A percentile compares a stretch with the other conserved stretches of the same genome.
These are phyloP conservation scores for Grosmannia clavigera DNA, from an alignment of 2,329 filamentous ascomycete genomes.

Conservation along the genomic window DNA sequence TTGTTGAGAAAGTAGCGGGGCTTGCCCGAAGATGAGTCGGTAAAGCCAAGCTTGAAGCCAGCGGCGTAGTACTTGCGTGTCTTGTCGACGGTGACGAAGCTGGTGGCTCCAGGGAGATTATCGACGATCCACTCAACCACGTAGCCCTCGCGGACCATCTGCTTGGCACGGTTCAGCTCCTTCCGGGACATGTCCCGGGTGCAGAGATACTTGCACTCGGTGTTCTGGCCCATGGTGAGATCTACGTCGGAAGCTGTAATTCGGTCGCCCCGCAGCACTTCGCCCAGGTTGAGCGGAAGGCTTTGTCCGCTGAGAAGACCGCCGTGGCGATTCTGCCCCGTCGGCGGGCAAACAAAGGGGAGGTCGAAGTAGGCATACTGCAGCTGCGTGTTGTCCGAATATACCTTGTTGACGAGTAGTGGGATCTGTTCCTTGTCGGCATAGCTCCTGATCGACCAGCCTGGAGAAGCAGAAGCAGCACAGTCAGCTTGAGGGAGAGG, in stretches of 20 bases:
- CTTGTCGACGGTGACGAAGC: slow-evolving; percentile 78
- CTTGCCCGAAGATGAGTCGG: slow-evolving; percentile 48
- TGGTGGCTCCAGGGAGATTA: slow-evolving; percentile 79
- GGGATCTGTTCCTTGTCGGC: slow-evolving; percentile 64
- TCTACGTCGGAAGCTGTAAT: slow-evolving; percentile 79
- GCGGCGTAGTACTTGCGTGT: slow-evolving; percentile 77
- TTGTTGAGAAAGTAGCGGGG: slow-evolving; percentile 71
- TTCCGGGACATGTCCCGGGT: slow-evolving; percentile 50
- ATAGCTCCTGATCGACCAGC: slow-evolving; percentile 76
- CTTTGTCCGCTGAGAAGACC: slow-evolving; percentile 64
- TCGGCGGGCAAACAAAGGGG: slow-evolving; percentile 74
- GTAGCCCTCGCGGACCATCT: slow-evolving; percentile 67
- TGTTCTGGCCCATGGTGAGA: slow-evolving; percentile 63
- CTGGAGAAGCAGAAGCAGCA: slow-evolving; percentile 22
- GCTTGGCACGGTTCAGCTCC: slow-evolving; percentile 53
- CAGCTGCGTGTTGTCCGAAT: slow-evolving; percentile 79
- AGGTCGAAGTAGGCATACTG: slow-evolving; percentile 86
- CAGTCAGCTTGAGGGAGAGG: background rate
- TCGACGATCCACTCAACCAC: slow-evolving; percentile 92
- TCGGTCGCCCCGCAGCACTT: slow-evolving; percentile 76
- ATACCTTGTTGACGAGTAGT: slow-evolving; percentile 84
- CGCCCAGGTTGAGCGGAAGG: slow-evolving; percentile 72
- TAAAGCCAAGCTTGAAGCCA: slow-evolving; percentile 78
- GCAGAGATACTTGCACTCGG: slow-evolving; percentile 62
- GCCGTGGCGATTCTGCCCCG: slow-evolving; percentile 51